These are phyloP conservation scores for Cladosporium phlei DNA, from an alignment of 2,329 filamentous ascomycete species.

Conservation along the genomic window DNA sequence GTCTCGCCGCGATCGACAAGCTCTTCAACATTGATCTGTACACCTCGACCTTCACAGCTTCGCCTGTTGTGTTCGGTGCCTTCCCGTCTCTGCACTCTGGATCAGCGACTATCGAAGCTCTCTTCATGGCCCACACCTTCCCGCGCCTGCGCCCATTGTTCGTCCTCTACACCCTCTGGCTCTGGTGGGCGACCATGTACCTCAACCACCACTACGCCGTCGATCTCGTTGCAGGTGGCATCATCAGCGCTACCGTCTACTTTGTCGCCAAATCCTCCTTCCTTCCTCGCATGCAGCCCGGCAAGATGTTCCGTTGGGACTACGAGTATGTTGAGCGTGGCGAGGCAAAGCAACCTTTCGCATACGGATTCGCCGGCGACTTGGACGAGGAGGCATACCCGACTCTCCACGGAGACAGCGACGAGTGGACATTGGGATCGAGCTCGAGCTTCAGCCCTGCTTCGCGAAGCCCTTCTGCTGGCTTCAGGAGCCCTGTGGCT, in stretches of 20 bases:
- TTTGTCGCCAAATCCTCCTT: conserved; percentile 77
- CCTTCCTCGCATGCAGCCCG: conserved; percentile 73
- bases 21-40: conserved; percentile 91
- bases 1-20: conserved; percentile 80
- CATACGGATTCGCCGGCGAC: conserved; percentile 50
- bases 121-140: conserved; percentile 92
- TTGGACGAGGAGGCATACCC: conserved; percentile 47
- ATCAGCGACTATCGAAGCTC: conserved; percentile 79
- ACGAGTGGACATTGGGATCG: conserved; percentile 86
- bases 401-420: conserved; percentile 57
- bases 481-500: conserved; percentile 47
- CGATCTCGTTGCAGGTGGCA: conserved; percentile 79
- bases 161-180: conserved; percentile 80
- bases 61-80: conserved; percentile 87
- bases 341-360: conserved; percentile 50
- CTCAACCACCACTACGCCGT: conserved; percentile 95
- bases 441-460: conserved; percentile 69
- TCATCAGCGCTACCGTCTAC: conserved; percentile 61
- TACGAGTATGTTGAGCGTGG: conserved; percentile 91
- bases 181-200: conserved; percentile 99
- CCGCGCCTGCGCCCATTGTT: conserved; percentile 76
- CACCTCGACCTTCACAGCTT: conserved; percentile 84
- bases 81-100: conserved; percentile 91
- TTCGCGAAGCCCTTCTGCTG: conserved; percentile 53
- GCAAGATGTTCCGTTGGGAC: conserved; percentile 87